Conservation (phyloP, 768 basidiomycete species). For the Asterophora lycoperdoides region DNA sequence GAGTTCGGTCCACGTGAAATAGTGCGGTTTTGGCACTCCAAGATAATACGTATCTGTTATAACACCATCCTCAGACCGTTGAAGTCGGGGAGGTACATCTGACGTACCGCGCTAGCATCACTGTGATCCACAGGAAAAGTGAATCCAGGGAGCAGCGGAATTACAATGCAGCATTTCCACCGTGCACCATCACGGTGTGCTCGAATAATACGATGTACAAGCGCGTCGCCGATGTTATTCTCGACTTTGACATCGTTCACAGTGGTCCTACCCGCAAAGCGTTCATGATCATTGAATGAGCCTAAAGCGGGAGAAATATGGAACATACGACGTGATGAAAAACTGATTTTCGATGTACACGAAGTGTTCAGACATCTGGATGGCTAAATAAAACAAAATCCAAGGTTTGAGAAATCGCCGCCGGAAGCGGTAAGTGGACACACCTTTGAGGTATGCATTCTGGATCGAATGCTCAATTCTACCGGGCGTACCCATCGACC, state of each 20-base stretch:
- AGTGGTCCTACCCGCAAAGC: constrained; percentile 51
- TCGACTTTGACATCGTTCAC: constrained; percentile 84
- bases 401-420: neutral
- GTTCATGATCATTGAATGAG: constrained; percentile 5
- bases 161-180: constrained; percentile 92
- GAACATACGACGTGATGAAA: constrained; percentile 78
- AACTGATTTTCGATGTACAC: constrained; percentile 98
- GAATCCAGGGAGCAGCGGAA: constrained; percentile 92
- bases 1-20: constrained; percentile 87
- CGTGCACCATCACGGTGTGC: constrained; percentile 76
- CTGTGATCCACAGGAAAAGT: constrained; percentile 88
- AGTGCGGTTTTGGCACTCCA: constrained; percentile 92
- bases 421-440: constrained; percentile 7
- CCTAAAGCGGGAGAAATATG: neutral
- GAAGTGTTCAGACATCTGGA: constrained; percentile 92
- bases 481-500: constrained; percentile 90
- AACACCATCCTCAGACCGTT: neutral
- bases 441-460: constrained; percentile 89
- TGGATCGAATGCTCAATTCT: constrained; percentile 90
- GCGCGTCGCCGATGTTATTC: constrained; percentile 92
- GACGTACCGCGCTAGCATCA: constrained; percentile 84
- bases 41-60: constrained; percentile 79
- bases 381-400: constrained; percentile 45
- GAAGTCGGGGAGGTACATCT: neutral
- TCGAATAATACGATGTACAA: constrained; percentile 85